Percentiles rank a stretch among this genome's conserved stretches.
phyloP scores from a whole-genome alignment of 768 basidiomycete genomes.

The Russula sp. region DNA sequence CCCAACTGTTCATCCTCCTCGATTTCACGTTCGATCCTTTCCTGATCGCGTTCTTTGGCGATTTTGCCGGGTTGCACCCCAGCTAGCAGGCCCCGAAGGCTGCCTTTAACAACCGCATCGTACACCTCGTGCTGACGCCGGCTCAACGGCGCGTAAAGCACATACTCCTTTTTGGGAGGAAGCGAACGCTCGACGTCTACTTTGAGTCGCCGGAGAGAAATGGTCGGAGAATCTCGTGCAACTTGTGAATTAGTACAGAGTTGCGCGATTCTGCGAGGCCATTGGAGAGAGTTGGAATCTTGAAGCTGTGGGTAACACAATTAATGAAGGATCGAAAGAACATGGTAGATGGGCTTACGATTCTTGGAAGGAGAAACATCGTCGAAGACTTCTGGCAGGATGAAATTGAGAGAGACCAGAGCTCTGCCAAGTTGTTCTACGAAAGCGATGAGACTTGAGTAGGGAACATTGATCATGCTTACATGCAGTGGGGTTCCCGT shows the following conservation, averaged over 20 bases:
- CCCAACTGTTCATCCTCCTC: slow-evolving; percentile 55
- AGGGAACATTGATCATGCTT: slow-evolving; percentile 33
- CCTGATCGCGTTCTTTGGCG: slow-evolving; percentile 38
- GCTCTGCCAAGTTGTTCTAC: slow-evolving; percentile 91
- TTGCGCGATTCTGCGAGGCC: slow-evolving; percentile 57
- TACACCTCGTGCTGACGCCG: slow-evolving; percentile 79
- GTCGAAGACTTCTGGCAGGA: slow-evolving; percentile 89
- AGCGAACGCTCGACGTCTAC: slow-evolving; percentile 77
- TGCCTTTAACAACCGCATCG: slow-evolving; percentile 70
- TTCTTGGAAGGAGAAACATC: slow-evolving; percentile 86
- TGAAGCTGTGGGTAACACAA: slow-evolving; percentile 50
- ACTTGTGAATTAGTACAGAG: slow-evolving; percentile 64
- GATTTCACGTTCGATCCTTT: slow-evolving; percentile 40
- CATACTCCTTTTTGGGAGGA: slow-evolving; percentile 93
- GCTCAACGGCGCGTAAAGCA: slow-evolving; percentile 88
- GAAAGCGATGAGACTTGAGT: slow-evolving; percentile 5
- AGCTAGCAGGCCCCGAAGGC: slow-evolving; percentile 57
- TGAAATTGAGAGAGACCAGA: slow-evolving; percentile 97
- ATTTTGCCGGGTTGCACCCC: slow-evolving; percentile 28
- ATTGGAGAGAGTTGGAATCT: slow-evolving; percentile 61
- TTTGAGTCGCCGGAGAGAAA: slow-evolving; percentile 93
- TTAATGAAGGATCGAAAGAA: not conserved
- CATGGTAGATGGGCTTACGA: slow-evolving; percentile 49
- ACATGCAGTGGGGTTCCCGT: slow-evolving; percentile 97
- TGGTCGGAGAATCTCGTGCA: slow-evolving; percentile 91